These are phyloP conservation scores for Cutaneotrichosporon cavernicola DNA, from an alignment of 1,284 basidiomycete genomes.

Conservation along the genomic window DNA sequence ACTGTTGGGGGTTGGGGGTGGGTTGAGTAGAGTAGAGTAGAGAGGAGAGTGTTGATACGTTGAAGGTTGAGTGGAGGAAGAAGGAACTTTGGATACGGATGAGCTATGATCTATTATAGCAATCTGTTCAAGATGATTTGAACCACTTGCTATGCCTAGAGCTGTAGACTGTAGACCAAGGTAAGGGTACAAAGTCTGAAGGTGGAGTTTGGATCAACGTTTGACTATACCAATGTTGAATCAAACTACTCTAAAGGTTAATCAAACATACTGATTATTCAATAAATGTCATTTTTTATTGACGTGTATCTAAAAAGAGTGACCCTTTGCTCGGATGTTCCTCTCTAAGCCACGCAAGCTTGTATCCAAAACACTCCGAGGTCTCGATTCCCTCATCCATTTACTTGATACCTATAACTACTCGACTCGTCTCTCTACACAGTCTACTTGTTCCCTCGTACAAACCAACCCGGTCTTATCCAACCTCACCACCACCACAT, in stretches of 20 bases:
- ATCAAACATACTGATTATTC: background rate
- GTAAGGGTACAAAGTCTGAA: background rate
- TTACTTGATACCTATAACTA: background rate
- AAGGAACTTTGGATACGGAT: background rate
- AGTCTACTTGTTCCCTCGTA: background rate
- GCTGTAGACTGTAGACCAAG: too few relatives aligned
- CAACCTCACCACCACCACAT: slow-evolving; percentile 24
- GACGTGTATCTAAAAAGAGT: background rate
- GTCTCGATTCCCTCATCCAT: background rate
- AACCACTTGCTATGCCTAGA: too few relatives aligned
- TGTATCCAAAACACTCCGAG: background rate
- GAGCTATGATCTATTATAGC: background rate
- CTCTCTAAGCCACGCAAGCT: background rate
- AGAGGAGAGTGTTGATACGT: slow-evolving; percentile 2
- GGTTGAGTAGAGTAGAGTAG: slow-evolving; percentile 10
- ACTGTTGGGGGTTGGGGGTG: slow-evolving; percentile 14
- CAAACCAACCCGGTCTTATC: slow-evolving; percentile 8
- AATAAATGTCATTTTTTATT: background rate
- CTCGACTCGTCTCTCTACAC: background rate
- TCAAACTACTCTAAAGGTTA: too few relatives aligned
- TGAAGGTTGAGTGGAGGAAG: slow-evolving; percentile 3
- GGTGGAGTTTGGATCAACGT: background rate
- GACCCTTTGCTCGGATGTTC: background rate
- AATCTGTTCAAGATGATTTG: too few relatives aligned
- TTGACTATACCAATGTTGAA: too few relatives aligned